Percentiles rank a stretch among this genome's conserved stretches.
These are phyloP conservation scores for Coemansia sp. DNA, from an alignment of 192 early-diverging fungal genomes.

Conservation along the genomic window DNA sequence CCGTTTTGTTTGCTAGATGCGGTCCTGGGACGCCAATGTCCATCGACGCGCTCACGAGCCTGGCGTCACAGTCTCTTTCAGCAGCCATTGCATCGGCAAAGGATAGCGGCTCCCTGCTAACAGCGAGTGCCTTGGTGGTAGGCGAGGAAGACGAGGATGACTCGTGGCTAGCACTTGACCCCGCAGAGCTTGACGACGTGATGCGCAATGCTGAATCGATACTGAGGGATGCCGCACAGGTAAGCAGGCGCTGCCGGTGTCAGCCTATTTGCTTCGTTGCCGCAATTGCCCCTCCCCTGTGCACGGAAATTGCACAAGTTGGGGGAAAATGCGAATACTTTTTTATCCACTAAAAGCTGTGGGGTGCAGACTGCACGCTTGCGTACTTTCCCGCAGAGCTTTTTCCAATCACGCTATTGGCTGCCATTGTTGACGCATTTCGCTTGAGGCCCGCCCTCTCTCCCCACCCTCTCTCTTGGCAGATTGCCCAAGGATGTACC, in stretches of 20 bases:
- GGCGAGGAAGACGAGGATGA: constrained; percentile 42
- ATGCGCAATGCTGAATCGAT: constrained; percentile 49
- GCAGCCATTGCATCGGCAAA: constrained; percentile 1
- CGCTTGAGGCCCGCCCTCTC: neutral
- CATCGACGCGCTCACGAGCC: constrained; percentile 12
- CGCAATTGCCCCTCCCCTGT: neutral
- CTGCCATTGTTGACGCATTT: neutral
- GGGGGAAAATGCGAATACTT: neutral
- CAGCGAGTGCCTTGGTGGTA: neutral
- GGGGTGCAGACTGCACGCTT: constrained; percentile 4
- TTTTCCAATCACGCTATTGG: neutral
- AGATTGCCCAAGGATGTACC: constrained; percentile 4
- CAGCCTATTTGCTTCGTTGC: neutral
- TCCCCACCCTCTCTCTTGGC: neutral
- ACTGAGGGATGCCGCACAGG: constrained; percentile 35
- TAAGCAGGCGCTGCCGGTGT: constrained; percentile 7
- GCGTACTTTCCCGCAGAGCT: constrained; percentile 5
- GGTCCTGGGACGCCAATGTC: constrained; percentile 11
- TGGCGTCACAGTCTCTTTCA: constrained; percentile 12
- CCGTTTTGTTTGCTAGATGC: constrained; percentile 15
- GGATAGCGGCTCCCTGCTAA: neutral
- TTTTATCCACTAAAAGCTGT: neutral
- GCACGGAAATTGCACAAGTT: neutral
- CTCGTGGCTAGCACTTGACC: constrained; percentile 45
- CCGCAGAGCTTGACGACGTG: constrained; percentile 39